Conservation (phyloP, 768 basidiomycete species). For the Lepiota brunneoincarnata region DNA sequence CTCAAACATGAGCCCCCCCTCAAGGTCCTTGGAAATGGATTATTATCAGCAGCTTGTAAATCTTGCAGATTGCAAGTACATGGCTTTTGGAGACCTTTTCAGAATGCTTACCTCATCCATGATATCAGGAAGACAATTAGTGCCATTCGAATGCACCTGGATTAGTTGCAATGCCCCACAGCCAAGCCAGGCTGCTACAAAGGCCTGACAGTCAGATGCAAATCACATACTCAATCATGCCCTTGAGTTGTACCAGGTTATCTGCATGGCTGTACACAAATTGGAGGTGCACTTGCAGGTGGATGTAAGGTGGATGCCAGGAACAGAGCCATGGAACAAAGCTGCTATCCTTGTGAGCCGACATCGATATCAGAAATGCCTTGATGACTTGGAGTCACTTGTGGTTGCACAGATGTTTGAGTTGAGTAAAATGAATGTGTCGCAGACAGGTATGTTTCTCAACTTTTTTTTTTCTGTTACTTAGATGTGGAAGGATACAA, state of each 20-base stretch:
- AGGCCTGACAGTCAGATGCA: too few species aligned
- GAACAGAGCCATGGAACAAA: slow-evolving; percentile 5
- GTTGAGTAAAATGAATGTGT: slow-evolving; percentile 24
- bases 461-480: too few species aligned
- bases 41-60: slow-evolving; percentile 14
- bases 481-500: neutral
- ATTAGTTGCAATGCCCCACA: too few species aligned
- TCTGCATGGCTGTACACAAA: slow-evolving; percentile 1
- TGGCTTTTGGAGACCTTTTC: too few species aligned
- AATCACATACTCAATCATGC: too few species aligned
- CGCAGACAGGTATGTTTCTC: slow-evolving; percentile 22
- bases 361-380: slow-evolving; percentile 13
- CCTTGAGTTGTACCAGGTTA: too few species aligned
- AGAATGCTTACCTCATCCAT: too few species aligned
- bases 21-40: slow-evolving; percentile 17
- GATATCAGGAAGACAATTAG: too few species aligned
- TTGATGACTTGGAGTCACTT: slow-evolving; percentile 21
- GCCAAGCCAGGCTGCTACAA: too few species aligned
- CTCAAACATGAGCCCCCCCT: slow-evolving; percentile 14
- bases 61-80: slow-evolving; percentile 10
- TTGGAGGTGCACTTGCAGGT: slow-evolving; percentile 16
- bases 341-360: neutral
- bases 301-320: slow-evolving; percentile 12
- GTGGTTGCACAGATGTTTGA: slow-evolving; percentile 23
- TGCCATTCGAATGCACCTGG: too few species aligned